Evolutionary conservation across 2,329 filamentous ascomycete genomes (phyloP), one percentile per base, ranked within the genome.

Genomic region (Ascocoryne sarcoides): DNA sequence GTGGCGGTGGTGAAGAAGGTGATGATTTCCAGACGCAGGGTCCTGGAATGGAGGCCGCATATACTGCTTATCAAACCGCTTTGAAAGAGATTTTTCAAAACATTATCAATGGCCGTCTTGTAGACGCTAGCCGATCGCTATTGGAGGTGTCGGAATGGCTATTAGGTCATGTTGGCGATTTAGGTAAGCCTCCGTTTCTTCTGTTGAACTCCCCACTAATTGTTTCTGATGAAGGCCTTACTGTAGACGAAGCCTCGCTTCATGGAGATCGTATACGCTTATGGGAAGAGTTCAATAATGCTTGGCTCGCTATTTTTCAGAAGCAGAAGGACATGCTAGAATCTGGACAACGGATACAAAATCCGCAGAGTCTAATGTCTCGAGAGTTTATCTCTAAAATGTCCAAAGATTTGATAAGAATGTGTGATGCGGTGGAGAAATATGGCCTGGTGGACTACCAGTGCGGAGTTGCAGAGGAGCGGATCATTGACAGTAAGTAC

Each of bases 371-470:
- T 38, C 61, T 92, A 10, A 73, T 96, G 53, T 73, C 75, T 21
- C 69, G 75, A 49, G 79, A 83, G 2, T 73, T 70, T 17, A 69
- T 96, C 36, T 78, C 84, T 54, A 80, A 79, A 51, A 81, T 96
- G 75, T 87, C 85, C 10, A 81, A 82, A 40, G 83, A 94, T 54
- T 64, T 98, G 20, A 74, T 94, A 41, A 75, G 79, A 37, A 69
- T 95, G 37, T 94, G 89, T 59, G 88, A 96, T 59, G 76, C 76
- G 37, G 75, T 96, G 47, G 90, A 96, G 62, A 81, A 83, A 51
- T 82, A 93, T 58, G 92, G 92, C n/a, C 67, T 98, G 35, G 87
- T 98, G 9, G 92, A 98, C 65, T 98, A 96, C 60, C 84, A 96
- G 57, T 93, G 95, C 66, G 92, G 92, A 7, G 85, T 96, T 18